Conservation (phyloP, 2,329 filamentous ascomycete genomes). For the Rhynchosporium secalis region DNA sequence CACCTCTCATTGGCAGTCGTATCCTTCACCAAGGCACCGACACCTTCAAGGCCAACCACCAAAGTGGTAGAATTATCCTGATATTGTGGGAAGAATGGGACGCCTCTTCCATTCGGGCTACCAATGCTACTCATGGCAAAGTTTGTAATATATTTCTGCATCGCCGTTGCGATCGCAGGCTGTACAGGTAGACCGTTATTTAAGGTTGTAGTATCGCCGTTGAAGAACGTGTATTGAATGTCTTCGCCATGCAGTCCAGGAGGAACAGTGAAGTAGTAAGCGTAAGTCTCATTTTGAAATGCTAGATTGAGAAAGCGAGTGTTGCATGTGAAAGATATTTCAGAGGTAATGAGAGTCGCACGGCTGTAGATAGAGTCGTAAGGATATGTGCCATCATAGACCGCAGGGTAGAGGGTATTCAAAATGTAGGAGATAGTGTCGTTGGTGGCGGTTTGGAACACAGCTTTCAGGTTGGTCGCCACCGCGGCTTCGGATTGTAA, state of each 20-base stretch:
- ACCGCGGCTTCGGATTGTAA: background rate
- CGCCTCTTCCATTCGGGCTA: conserved; percentile 36
- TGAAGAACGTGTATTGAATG: conserved; percentile 54
- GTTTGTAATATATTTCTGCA: conserved; percentile 43
- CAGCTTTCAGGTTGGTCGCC: conserved; percentile 42
- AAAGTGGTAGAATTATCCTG: conserved; percentile 20
- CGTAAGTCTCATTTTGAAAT: conserved; percentile 48
- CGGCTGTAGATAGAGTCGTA: conserved; percentile 49
- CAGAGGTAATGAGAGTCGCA: conserved; percentile 44
- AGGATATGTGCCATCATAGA: conserved; percentile 45
- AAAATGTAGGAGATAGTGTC: conserved; percentile 44
- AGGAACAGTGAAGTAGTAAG: conserved; percentile 49
- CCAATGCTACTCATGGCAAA: conserved; percentile 39
- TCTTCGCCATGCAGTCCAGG: conserved; percentile 56
- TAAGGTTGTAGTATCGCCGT: conserved; percentile 38
- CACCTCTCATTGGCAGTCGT: conserved; percentile 39
- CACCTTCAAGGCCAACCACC: conserved; percentile 22
- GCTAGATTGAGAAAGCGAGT: conserved; percentile 50
- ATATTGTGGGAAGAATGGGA: conserved; percentile 34
- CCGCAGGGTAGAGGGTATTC: conserved; percentile 48
- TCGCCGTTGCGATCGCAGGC: conserved; percentile 36
- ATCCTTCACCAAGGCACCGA: conserved; percentile 28
- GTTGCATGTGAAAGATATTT: conserved; percentile 51
- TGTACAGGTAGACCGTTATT: conserved; percentile 36
- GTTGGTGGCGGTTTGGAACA: conserved; percentile 10